phyloP scores from a whole-genome alignment of 2,329 filamentous ascomycete species.

The Aspergillus amoenus region DNA sequence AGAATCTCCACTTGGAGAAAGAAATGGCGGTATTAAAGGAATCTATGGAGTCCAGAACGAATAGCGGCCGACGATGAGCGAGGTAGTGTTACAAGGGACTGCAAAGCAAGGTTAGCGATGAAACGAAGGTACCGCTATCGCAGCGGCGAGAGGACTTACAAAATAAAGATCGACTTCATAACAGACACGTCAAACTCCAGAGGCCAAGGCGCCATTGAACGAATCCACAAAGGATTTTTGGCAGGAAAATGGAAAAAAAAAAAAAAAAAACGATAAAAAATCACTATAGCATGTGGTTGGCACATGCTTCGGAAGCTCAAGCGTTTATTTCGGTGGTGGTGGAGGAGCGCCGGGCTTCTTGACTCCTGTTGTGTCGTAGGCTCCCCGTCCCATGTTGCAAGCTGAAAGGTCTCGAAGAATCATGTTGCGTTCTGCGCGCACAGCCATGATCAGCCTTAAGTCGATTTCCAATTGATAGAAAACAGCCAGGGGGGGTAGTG shows the following conservation, averaged over 20 bases:
- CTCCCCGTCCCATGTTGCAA: constrained; percentile 52
- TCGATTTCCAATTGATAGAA: neutral
- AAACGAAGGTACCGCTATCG: constrained; percentile 10
- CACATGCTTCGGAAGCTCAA: constrained; percentile 16
- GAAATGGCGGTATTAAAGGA: constrained; percentile 22
- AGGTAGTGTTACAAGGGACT: constrained; percentile 34
- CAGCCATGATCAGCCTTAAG: constrained; percentile 29
- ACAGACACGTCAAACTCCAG: constrained; percentile 28
- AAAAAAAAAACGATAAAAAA: no score
- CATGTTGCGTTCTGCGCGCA: constrained; percentile 38
- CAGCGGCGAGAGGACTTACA: constrained; percentile 21
- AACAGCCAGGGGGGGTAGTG: neutral
- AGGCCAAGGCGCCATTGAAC: constrained; percentile 26
- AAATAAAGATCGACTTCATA: constrained; percentile 27
- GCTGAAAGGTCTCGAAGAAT: constrained; percentile 42
- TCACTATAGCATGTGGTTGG: constrained; percentile 21
- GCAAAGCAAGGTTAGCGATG: constrained; percentile 15
- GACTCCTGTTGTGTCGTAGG: constrained; percentile 53
- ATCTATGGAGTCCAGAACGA: constrained; percentile 27
- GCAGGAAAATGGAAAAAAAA: constrained; percentile 15
- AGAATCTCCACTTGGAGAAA: constrained; percentile 10
- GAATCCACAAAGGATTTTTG: constrained; percentile 23
- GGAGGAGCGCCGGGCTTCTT: constrained; percentile 48
- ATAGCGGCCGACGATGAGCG: constrained; percentile 21
- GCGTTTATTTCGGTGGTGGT: constrained; percentile 38